A percentile compares a stretch with the other conserved stretches of the same genome.
These are phyloP conservation scores for Pilasporangium apinafurcum DNA, from an alignment of 352 stramenopile species.

Conservation along the genomic window DNA sequence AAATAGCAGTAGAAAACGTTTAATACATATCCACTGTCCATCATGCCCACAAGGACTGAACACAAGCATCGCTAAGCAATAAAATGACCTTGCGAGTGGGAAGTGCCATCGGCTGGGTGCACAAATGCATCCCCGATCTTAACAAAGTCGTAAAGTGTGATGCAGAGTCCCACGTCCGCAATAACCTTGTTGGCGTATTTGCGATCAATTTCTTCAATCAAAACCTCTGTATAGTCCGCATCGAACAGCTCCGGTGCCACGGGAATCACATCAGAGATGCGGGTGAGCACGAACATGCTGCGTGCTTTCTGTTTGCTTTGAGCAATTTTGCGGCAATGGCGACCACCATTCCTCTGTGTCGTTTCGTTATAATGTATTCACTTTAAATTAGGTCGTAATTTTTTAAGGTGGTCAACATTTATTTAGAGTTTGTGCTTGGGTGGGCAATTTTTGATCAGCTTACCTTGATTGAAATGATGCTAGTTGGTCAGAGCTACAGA, in stretches of 20 bases:
- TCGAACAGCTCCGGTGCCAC: constrained; percentile 77
- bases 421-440: too few relatives aligned
- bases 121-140: constrained; percentile 82
- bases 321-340: too few relatives aligned
- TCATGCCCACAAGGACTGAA: neutral
- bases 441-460: too few relatives aligned
- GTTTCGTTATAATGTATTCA: too few relatives aligned
- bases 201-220: constrained; percentile 86
- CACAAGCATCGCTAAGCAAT: neutral
- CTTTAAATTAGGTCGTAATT: too few relatives aligned
- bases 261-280: constrained; percentile 82
- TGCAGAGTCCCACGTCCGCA: constrained; percentile 80
- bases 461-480: too few relatives aligned
- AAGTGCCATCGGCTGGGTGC: constrained; percentile 79
- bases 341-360: too few relatives aligned
- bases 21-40: neutral
- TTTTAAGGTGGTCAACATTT: too few relatives aligned
- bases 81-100: constrained; percentile 64
- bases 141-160: constrained; percentile 88
- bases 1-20: neutral
- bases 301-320: too few relatives aligned
- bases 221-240: constrained; percentile 76
- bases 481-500: too few relatives aligned
- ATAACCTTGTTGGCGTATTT: constrained; percentile 91
- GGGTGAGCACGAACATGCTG: constrained; percentile 79